Evolutionary conservation across 768 basidiomycete species (phyloP).

Genomic region (Chalciporus piperatus): DNA sequence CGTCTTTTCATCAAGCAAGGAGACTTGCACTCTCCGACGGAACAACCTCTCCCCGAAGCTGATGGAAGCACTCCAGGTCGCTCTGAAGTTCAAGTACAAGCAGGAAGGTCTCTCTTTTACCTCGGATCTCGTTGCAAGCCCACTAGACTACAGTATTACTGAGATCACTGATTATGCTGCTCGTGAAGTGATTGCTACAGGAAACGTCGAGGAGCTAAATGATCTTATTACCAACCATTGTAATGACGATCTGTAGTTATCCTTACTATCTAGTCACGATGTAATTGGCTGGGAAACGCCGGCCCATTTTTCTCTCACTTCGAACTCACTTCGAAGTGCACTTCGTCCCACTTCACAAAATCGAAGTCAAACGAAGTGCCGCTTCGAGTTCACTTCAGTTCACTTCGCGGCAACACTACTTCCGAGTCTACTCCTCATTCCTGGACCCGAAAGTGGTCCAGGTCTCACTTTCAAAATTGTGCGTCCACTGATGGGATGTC

Average conservation of each 20-base stretch:
- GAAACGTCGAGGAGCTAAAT: not conserved
- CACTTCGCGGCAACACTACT: conserved; percentile 6
- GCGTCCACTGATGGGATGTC: too few relatives aligned
- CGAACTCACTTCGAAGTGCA: not conserved
- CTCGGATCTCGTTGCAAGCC: conserved; percentile 3
- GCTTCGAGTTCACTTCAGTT: conserved; percentile 3
- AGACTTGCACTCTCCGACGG: too few relatives aligned
- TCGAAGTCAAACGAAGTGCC: conserved; percentile 2
- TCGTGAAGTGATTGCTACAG: not conserved
- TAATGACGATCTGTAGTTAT: too few relatives aligned
- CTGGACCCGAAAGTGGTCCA: too few relatives aligned
- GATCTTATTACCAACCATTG: too few relatives aligned
- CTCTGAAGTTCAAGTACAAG: conserved; percentile 17
- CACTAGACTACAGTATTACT: not conserved
- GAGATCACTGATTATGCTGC: not conserved
- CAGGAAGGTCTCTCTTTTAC: conserved; percentile 14
- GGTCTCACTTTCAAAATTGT: too few relatives aligned
- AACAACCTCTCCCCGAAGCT: not conserved
- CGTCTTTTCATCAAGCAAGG: too few relatives aligned
- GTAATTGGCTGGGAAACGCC: too few relatives aligned
- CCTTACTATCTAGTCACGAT: too few relatives aligned
- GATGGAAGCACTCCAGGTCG: conserved; percentile 20
- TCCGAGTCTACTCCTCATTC: too few relatives aligned
- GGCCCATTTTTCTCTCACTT: not conserved
- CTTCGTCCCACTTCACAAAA: not conserved